Conservation (phyloP, 306 rosid genomes). For the Cucurbita ficifolia region DNA sequence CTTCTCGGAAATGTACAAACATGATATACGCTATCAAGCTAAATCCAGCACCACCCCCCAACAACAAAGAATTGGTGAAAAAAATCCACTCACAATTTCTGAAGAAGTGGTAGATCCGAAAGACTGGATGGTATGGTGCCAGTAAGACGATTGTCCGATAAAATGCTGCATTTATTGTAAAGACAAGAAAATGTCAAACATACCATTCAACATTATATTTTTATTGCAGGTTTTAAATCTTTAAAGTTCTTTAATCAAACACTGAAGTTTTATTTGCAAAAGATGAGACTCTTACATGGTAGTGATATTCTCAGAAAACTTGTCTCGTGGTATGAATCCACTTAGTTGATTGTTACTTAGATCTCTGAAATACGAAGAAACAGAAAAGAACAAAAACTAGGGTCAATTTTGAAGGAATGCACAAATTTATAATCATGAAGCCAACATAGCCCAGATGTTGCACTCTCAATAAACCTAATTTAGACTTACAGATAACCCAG, state of each 20-base stretch:
- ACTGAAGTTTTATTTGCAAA: background rate
- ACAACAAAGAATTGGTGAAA: background rate
- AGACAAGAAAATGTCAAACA: background rate
- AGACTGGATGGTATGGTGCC: conserved; percentile 53
- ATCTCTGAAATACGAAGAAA: conserved; percentile 43
- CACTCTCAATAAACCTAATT: conserved; percentile 1
- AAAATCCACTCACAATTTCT: conserved; percentile 44
- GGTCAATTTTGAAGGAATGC: background rate
- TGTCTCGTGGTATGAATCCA: conserved; percentile 46
- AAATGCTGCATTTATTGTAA: conserved; percentile 24
- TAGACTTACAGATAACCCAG: conserved; percentile 59
- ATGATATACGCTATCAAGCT: background rate
- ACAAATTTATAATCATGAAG: background rate
- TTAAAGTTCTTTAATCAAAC: background rate
- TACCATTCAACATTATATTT: background rate
- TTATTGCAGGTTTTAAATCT: background rate
- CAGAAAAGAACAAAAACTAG: conserved; percentile 3
- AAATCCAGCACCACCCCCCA: background rate
- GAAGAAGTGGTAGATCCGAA: conserved; percentile 48
- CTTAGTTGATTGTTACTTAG: conserved; percentile 63
- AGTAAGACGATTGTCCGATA: conserved; percentile 62
- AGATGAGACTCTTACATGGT: conserved; percentile 53
- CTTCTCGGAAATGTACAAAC: background rate
- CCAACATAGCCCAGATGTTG: background rate
- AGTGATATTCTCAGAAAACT: conserved; percentile 48